Conservation (phyloP, 306 rosid species). For the Casuarina cunninghamiana region DNA sequence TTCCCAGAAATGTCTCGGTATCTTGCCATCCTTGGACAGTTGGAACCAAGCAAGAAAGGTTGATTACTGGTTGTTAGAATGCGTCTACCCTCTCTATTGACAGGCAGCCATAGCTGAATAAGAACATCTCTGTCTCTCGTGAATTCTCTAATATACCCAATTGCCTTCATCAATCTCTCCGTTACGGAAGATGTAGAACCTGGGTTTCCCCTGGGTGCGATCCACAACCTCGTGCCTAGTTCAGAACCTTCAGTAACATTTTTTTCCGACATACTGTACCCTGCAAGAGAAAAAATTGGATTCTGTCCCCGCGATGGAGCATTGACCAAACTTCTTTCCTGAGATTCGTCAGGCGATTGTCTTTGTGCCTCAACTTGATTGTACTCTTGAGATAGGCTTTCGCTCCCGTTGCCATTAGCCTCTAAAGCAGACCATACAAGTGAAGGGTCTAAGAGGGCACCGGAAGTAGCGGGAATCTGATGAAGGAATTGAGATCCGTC, state of each 20-base stretch:
- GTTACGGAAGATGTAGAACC: constrained; percentile 46
- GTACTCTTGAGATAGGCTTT: constrained; percentile 29
- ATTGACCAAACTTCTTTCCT: constrained; percentile 18
- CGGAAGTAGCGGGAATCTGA: constrained; percentile 51
- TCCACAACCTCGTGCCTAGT: constrained; percentile 55
- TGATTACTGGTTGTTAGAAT: constrained; percentile 61
- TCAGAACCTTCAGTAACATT: constrained; percentile 39
- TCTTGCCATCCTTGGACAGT: constrained; percentile 57
- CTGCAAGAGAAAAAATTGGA: constrained; percentile 33
- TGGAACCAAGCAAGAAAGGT: constrained; percentile 55
- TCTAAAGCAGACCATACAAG: constrained; percentile 60
- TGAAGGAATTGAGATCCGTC: constrained; percentile 61
- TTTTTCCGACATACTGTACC: constrained; percentile 36
- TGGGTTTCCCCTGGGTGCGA: constrained; percentile 43
- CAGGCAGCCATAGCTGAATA: constrained; percentile 86
- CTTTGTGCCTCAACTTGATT: constrained; percentile 36
- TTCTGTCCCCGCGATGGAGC: constrained; percentile 21
- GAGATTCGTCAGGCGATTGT: constrained; percentile 23
- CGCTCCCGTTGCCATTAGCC: constrained; percentile 17
- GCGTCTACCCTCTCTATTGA: constrained; percentile 53
- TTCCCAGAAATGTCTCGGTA: constrained; percentile 63
- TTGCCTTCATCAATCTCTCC: constrained; percentile 67
- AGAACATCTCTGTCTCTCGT: constrained; percentile 70
- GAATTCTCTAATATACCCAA: constrained; percentile 52
- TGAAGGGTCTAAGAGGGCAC: constrained; percentile 55